Conservation (phyloP, 2,329 filamentous ascomycete genomes). For the Rasamsonia emersonii region DNA sequence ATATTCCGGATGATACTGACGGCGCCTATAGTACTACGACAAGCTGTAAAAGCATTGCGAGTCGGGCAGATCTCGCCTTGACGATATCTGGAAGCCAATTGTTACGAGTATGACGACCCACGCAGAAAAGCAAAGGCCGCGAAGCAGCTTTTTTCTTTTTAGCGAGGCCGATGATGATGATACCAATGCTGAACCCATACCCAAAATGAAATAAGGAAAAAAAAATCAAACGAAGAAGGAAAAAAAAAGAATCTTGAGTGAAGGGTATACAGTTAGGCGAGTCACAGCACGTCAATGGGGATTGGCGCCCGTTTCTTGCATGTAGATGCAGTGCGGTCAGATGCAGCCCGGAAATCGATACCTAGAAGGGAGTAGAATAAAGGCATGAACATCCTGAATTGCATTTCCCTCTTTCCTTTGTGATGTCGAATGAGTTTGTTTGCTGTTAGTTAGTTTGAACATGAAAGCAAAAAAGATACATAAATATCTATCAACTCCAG, state of each 20-base stretch:
- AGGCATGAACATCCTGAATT: constrained; percentile 18
- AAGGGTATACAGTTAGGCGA: no score
- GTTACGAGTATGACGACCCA: constrained; percentile 37
- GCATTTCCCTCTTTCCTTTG: constrained; percentile 16
- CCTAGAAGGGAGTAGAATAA: constrained; percentile 23
- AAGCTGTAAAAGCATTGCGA: constrained; percentile 67
- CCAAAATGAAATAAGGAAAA: constrained; percentile 3
- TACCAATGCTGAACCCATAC: constrained; percentile 10
- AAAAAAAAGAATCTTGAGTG: no score
- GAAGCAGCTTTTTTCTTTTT: no score
- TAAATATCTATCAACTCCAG: constrained; percentile 7
- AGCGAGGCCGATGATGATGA: no score
- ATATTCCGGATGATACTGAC: constrained; percentile 31
- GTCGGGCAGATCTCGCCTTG: constrained; percentile 34
- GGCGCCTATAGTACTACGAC: constrained; percentile 75
- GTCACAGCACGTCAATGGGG: no score
- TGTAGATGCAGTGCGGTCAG: constrained; percentile 8
- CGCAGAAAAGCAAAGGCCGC: constrained; percentile 27
- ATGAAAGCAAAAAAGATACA: constrained; percentile 23
- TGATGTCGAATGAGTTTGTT: constrained; percentile 22
- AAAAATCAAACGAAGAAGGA: constrained; percentile 8
- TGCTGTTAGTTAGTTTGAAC: constrained; percentile 21
- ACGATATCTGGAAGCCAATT: constrained; percentile 27
- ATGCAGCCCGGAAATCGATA: constrained; percentile 11
- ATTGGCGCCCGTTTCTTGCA: constrained; percentile 7